Percentiles rank a stretch among this genome's conserved stretches.
These are phyloP conservation scores for Talaromyces funiculosus DNA, from an alignment of 2,329 filamentous ascomycete genomes.

Conservation along the genomic window DNA sequence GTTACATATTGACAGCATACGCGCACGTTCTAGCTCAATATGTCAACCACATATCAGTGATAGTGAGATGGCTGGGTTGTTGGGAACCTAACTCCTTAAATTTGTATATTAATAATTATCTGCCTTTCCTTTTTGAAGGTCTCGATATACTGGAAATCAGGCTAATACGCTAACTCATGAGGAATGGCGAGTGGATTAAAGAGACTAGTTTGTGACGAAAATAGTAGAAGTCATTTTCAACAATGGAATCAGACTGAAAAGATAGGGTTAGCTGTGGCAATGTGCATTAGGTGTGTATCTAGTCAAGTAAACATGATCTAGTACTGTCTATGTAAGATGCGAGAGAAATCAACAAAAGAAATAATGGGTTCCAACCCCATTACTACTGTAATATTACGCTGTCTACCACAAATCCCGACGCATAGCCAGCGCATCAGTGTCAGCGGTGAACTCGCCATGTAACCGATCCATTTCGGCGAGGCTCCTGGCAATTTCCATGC, in stretches of 20 bases:
- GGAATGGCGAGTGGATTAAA: not conserved
- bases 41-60: not conserved
- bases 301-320: not conserved
- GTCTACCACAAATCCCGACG: conserved; percentile 15
- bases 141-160: not conserved
- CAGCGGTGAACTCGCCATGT: conserved; percentile 26
- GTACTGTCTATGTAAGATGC: not conserved
- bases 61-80: not conserved
- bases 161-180: too few relatives aligned
- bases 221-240: not conserved
- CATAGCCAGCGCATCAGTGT: conserved; percentile 29
- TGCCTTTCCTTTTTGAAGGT: not conserved
- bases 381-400: not conserved
- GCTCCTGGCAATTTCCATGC: conserved; percentile 28
- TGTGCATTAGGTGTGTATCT: conserved; percentile 2
- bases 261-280: not conserved
- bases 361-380: not conserved
- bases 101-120: not conserved
- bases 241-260: not conserved
- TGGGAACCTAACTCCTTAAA: not conserved
- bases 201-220: too few relatives aligned
- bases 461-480: conserved; percentile 27
- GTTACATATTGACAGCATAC: not conserved
- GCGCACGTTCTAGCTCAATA: not conserved
- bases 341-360: not conserved